These are phyloP conservation scores for Mallotus japonicus DNA, from an alignment of 441 rosid genomes.

Conservation along the genomic window DNA sequence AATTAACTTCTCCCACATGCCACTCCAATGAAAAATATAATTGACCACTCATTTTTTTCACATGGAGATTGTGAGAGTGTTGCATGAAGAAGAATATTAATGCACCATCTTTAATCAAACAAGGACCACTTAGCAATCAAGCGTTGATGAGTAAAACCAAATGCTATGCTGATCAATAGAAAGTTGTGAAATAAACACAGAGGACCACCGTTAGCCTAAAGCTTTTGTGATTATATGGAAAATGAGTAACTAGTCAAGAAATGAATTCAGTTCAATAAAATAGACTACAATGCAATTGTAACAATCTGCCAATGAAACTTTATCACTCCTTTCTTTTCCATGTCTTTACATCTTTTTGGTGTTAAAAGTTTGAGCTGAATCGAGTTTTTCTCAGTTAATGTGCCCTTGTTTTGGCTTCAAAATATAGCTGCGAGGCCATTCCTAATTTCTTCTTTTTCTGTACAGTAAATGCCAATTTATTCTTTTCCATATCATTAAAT, in stretches of 20 bases:
- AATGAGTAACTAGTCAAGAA: not conserved
- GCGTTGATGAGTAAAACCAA: not conserved
- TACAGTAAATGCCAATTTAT: not conserved
- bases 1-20: constrained; percentile 1
- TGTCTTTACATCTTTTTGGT: not conserved
- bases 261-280: not conserved
- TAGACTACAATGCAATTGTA: not conserved
- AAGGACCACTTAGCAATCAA: not conserved
- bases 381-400: too few species aligned
- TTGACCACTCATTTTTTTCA: not conserved
- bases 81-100: not conserved
- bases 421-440: not conserved
- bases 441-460: not conserved
- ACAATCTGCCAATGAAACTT: not conserved
- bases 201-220: too few species aligned
- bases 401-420: not conserved
- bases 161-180: not conserved
- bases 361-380: not conserved
- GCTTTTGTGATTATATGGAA: not conserved
- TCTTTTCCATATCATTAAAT: not conserved
- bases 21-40: not conserved
- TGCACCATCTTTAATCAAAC: not conserved
- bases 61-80: constrained; percentile 1
- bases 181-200: too few species aligned
- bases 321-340: not conserved